These are phyloP conservation scores for Phaeolepiota aurea DNA, from an alignment of 768 basidiomycete genomes.

Conservation along the genomic window DNA sequence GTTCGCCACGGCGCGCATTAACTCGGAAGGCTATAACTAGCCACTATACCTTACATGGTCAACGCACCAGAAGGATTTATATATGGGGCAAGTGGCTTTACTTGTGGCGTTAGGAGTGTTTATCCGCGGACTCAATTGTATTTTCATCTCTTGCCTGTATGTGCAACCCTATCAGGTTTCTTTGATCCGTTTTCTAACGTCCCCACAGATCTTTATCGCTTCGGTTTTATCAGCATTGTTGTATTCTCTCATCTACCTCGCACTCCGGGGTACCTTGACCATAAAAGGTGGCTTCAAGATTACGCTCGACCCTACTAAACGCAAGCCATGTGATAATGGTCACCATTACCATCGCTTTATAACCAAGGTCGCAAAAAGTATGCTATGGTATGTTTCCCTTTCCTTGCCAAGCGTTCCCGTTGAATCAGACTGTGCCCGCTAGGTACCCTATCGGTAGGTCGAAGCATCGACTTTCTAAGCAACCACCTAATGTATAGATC, in stretches of 20 bases:
- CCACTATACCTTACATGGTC: slow-evolving; percentile 27
- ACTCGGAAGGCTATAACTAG: too few relatives aligned
- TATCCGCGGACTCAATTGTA: slow-evolving; percentile 37
- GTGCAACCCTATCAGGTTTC: slow-evolving; percentile 8
- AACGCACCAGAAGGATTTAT: slow-evolving; percentile 16
- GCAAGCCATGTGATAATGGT: slow-evolving; percentile 27
- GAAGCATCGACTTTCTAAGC: not conserved
- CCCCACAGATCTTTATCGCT: slow-evolving; percentile 45
- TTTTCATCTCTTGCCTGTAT: slow-evolving; percentile 57
- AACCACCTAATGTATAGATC: too few relatives aligned
- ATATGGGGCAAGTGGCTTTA: slow-evolving; percentile 44
- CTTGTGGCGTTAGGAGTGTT: slow-evolving; percentile 40
- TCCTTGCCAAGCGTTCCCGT: not conserved
- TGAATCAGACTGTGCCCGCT: slow-evolving; percentile 6
- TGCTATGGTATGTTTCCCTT: slow-evolving; percentile 56
- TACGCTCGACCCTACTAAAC: slow-evolving; percentile 35
- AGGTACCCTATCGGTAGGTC: slow-evolving; percentile 56
- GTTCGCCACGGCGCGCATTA: too few relatives aligned
- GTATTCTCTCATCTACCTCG: slow-evolving; percentile 55
- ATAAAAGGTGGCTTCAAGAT: slow-evolving; percentile 44
- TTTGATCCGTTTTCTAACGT: not conserved
- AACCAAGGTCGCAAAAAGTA: slow-evolving; percentile 50
- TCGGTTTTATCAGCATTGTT: slow-evolving; percentile 46
- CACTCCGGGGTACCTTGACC: slow-evolving; percentile 47
- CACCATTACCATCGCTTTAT: slow-evolving; percentile 54